Conservation (phyloP, 352 stramenopile genomes). For the Phytophthora boehmeriae region DNA sequence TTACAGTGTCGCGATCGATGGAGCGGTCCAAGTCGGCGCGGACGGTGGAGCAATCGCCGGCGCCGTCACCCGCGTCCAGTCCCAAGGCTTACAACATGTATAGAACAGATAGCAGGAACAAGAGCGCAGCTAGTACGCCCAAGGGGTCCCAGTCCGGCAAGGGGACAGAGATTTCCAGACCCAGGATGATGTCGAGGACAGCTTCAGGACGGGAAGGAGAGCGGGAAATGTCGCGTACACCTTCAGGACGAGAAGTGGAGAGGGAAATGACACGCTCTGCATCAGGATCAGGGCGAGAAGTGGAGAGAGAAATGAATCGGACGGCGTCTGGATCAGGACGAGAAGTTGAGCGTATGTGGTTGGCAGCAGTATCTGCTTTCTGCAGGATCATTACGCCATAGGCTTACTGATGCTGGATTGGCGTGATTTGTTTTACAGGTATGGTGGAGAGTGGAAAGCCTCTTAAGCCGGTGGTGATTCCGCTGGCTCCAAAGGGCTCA, state of each 20-base stretch:
- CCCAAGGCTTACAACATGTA: constrained; percentile 58
- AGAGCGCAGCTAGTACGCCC: constrained; percentile 33
- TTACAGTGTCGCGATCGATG: constrained; percentile 60
- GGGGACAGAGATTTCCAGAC: constrained; percentile 79
- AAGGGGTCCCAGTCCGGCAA: constrained; percentile 51
- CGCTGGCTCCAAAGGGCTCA: constrained; percentile 59
- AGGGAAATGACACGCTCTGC: constrained; percentile 58
- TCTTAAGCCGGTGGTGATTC: constrained; percentile 50
- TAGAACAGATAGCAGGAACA: constrained; percentile 64
- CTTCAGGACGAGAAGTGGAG: constrained; percentile 43
- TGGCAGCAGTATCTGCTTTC: neutral
- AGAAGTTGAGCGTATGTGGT: constrained; percentile 39
- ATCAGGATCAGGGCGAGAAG: constrained; percentile 44
- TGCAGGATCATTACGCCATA: neutral
- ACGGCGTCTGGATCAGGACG: constrained; percentile 30
- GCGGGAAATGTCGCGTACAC: constrained; percentile 30
- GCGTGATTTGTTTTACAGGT: constrained; percentile 15
- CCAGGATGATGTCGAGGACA: constrained; percentile 71
- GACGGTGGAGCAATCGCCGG: constrained; percentile 45
- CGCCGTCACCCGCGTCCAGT: constrained; percentile 36
- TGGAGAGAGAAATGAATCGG: constrained; percentile 38
- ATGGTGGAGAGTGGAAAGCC: constrained; percentile 42
- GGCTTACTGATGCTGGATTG: neutral
- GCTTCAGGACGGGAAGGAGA: constrained; percentile 49
- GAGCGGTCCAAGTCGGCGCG: constrained; percentile 64